Evolutionary conservation across 768 basidiomycete genomes (phyloP).

Genomic region (Nidularia pulvinata): DNA sequence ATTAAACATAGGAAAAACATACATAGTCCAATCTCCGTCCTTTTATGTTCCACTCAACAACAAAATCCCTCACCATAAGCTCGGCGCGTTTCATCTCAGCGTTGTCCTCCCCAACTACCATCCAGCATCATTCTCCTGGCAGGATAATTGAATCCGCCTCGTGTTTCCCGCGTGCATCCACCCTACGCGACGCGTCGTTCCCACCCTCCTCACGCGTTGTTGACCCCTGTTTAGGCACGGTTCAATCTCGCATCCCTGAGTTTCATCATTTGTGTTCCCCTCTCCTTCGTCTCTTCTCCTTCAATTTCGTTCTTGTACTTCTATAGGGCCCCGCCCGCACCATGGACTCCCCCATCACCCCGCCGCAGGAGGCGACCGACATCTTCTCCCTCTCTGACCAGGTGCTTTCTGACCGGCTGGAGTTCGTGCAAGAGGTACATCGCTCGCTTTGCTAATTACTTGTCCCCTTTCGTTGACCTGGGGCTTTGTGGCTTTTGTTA

Average conservation of each 20-base stretch:
- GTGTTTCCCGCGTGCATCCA: background rate
- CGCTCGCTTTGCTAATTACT: background rate
- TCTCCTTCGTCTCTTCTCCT: slow-evolving; percentile 19
- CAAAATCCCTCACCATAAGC: too few relatives aligned
- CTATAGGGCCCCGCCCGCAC: slow-evolving; percentile 44
- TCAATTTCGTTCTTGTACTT: slow-evolving; percentile 58
- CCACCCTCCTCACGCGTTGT: slow-evolving; percentile 32
- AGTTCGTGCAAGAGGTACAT: slow-evolving; percentile 75
- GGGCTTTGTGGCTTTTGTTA: background rate
- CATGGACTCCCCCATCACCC: slow-evolving; percentile 36
- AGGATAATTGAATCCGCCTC: background rate
- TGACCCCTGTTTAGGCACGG: slow-evolving; percentile 34
- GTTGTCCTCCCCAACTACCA: too few relatives aligned
- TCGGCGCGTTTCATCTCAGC: too few relatives aligned
- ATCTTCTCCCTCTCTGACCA: slow-evolving; percentile 79
- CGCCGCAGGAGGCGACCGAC: slow-evolving; percentile 43
- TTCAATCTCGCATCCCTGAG: slow-evolving; percentile 24
- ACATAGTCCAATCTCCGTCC: background rate
- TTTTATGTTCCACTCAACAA: background rate
- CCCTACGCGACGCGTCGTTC: slow-evolving; percentile 26
- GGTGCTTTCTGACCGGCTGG: slow-evolving; percentile 64
- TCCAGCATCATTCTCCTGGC: too few relatives aligned
- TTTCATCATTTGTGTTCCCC: slow-evolving; percentile 10
- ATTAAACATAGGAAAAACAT: background rate
- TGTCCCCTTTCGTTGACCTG: too few relatives aligned